phyloP scores from a whole-genome alignment of 257 asterid genomes.

The Gardenia jasminoides region DNA sequence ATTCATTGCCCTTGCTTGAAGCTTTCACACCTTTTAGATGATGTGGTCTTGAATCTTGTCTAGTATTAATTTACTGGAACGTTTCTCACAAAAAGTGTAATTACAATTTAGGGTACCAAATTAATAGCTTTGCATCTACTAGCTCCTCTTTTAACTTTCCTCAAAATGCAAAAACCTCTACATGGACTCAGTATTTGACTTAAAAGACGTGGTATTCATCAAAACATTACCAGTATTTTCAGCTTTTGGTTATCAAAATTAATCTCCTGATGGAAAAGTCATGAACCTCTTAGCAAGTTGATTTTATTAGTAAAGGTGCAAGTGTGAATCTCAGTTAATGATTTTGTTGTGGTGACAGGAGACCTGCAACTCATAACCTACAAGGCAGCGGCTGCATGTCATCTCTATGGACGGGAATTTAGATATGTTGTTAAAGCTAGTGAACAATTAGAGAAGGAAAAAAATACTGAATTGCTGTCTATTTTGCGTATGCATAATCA shows the following conservation, averaged over 20 bases:
- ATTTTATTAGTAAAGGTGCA: background rate
- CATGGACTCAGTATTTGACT: too few relatives aligned
- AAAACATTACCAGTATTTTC: background rate
- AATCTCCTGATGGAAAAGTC: background rate
- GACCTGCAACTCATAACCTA: constrained; percentile 54
- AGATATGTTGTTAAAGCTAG: constrained; percentile 46
- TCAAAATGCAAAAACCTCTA: too few relatives aligned
- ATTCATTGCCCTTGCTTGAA: background rate
- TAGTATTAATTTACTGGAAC: too few relatives aligned
- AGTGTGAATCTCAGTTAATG: background rate
- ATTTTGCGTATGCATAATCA: constrained; percentile 47
- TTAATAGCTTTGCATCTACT: background rate
- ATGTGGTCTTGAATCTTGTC: too few relatives aligned
- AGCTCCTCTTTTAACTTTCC: background rate
- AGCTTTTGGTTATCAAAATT: background rate
- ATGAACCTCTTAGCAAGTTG: background rate
- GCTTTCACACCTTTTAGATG: background rate
- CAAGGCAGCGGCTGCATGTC: constrained; percentile 77
- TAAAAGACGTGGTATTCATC: too few relatives aligned
- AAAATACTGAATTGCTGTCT: constrained; percentile 48
- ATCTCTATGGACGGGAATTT: constrained; percentile 66
- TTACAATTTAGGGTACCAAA: too few relatives aligned
- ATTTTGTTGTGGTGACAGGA: constrained; percentile 38
- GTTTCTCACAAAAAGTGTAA: too few relatives aligned
- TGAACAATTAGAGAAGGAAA: constrained; percentile 39